phyloP scores from a whole-genome alignment of 495 filamentous ascomycete species.

The Aeminium ludgeri region DNA sequence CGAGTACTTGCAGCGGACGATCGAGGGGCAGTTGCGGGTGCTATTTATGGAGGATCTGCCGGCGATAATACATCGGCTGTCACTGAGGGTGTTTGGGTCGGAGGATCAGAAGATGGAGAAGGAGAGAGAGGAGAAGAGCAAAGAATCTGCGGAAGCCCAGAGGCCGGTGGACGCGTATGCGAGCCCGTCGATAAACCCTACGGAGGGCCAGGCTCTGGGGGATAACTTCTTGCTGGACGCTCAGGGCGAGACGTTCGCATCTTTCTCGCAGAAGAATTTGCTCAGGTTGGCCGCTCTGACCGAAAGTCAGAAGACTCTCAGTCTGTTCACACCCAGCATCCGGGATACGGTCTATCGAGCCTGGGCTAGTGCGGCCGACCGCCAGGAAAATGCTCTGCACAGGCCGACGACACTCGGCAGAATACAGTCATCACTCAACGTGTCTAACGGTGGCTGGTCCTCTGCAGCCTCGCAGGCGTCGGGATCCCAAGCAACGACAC shows the following conservation, averaged over 20 bases:
- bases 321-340: conserved; percentile 70
- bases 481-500: conserved; percentile 29
- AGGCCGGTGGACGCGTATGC: conserved; percentile 57
- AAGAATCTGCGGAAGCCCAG: conserved; percentile 24
- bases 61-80: conserved; percentile 86
- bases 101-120: conserved; percentile 47
- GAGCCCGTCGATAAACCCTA: conserved; percentile 59
- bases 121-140: conserved; percentile 35
- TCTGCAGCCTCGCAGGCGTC: conserved; percentile 25
- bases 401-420: conserved; percentile 19
- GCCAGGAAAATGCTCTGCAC: conserved; percentile 17
- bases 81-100: conserved; percentile 73
- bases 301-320: conserved; percentile 71
- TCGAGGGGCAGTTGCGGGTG: conserved; percentile 81
- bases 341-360: conserved; percentile 75
- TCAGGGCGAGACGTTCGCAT: conserved; percentile 55
- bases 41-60: conserved; percentile 96
- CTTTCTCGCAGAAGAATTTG: conserved; percentile 85
- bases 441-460: conserved; percentile 3
- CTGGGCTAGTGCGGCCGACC: conserved; percentile 70
- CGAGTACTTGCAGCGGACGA: conserved; percentile 91
- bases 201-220: conserved; percentile 58
- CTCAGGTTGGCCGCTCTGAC: conserved; percentile 57
- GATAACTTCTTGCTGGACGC: conserved; percentile 53
- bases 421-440: conserved; percentile 20